phyloP scores from a whole-genome alignment of 1,284 basidiomycete genomes.

The Abortiporus biennis region DNA sequence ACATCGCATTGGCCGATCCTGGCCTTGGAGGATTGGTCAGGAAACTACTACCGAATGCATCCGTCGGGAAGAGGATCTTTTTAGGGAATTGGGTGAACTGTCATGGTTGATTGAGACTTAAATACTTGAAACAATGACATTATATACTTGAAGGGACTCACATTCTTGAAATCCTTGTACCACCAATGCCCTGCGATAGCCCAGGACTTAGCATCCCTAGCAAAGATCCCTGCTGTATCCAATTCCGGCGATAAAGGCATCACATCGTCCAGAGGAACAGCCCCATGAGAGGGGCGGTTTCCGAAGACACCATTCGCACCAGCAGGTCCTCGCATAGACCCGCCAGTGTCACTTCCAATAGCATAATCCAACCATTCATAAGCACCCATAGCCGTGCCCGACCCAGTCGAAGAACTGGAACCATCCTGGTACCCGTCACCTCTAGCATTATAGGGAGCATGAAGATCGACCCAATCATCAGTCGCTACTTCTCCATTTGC shows the following conservation, averaged over 20 bases:
- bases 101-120: background rate
- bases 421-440: constrained; percentile 46
- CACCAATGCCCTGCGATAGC: constrained; percentile 23
- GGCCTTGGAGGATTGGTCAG: constrained; percentile 19
- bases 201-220: constrained; percentile 24
- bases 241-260: constrained; percentile 32
- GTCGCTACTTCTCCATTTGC: constrained; percentile 50
- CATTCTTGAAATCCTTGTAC: constrained; percentile 24
- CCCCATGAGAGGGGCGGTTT: constrained; percentile 30
- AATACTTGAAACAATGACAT: constrained; percentile 10
- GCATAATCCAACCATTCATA: constrained; percentile 35
- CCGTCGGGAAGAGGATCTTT: constrained; percentile 29
- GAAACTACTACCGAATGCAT: constrained; percentile 24
- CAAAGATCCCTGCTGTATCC: constrained; percentile 26
- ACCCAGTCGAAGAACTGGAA: constrained; percentile 33
- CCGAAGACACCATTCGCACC: constrained; percentile 34
- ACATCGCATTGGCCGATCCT: constrained; percentile 22
- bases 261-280: constrained; percentile 30
- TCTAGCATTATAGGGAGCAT: constrained; percentile 47
- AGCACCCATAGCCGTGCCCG: constrained; percentile 31
- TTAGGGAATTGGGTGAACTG: constrained; percentile 29
- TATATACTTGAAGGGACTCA: constrained; percentile 14
- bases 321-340: constrained; percentile 35
- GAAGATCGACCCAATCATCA: constrained; percentile 45
- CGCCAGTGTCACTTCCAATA: constrained; percentile 36